Base-by-base conservation (phyloP, 352 stramenopile species). In the Pythium coloratum region DNA sequence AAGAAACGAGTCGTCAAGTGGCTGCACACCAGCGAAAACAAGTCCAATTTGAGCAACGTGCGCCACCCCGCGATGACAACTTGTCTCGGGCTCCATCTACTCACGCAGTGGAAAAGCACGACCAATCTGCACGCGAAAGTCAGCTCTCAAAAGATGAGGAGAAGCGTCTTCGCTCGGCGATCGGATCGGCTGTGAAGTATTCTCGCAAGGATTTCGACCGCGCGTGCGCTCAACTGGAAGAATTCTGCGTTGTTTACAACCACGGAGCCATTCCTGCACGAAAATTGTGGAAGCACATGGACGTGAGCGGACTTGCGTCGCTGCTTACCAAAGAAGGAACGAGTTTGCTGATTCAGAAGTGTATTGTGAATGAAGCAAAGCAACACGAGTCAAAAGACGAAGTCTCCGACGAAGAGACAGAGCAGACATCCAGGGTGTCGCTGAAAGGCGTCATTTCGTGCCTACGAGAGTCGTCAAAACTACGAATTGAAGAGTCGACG, bases 221-320 rank as follows among this genome's bases (percentile, higher is more conserved):
- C 12, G 70, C 76, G 4, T 69, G 81, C 40, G 51, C 62, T 6
- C 56, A 76, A 3, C 76, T 90, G 18, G 67, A 82, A 49, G 81
- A 88, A 58, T 83, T 83, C 46, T 90, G 81, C 32, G 72, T 87
- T 4, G 63, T 86, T 18, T 73, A 83, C 26, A 71, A 72, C 9
- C 82, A 87, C 62, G 61, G 46, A 8, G 67, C 77, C 10, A 70
- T 87, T 32, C 32, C 63, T 0, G 57, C 69, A 6, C 59, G 65
- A 1, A 74, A 66, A 32, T 55, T 87, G 13, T 87, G 80, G 76
- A 79, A 77, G 50, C 61, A 84, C n/a, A 78, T 88, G 66, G 69
- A 87, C 12, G 57, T 66, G 14, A 78, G 75, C 24, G 79, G 80
- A 36, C 70, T 88, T 14, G 60, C 70, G 1, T 55, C 78, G 1